Conservation (phyloP, 1,284 basidiomycete genomes). For the Leccinum subspadiceum region DNA sequence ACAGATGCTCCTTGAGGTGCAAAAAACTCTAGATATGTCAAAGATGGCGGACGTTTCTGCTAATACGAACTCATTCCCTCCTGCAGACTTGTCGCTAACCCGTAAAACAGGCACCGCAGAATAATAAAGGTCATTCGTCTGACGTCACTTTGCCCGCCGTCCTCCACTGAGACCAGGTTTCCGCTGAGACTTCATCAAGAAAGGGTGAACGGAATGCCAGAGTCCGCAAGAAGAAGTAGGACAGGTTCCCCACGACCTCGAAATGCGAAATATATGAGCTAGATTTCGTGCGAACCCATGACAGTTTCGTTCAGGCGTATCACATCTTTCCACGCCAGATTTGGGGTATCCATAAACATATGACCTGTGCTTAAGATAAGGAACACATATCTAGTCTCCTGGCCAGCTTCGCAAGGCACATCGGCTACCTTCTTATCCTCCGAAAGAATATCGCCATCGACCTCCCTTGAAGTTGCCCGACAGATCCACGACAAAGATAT, state of each 20-base stretch:
- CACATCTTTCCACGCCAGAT: background rate
- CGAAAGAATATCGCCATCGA: slow-evolving; percentile 39
- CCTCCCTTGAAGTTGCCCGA: slow-evolving; percentile 50
- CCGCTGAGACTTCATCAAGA: slow-evolving; percentile 15
- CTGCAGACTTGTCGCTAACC: slow-evolving; percentile 13
- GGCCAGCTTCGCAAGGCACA: background rate
- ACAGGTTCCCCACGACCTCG: slow-evolving; percentile 29
- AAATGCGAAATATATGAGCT: slow-evolving; percentile 20
- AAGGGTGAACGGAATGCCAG: slow-evolving; percentile 19
- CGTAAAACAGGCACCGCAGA: slow-evolving; percentile 27
- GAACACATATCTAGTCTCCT: background rate
- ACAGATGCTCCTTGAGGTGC: slow-evolving; percentile 15
- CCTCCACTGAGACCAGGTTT: slow-evolving; percentile 19
- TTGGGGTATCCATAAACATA: background rate
- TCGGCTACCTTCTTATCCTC: slow-evolving; percentile 13
- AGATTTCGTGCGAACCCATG: slow-evolving; percentile 7
- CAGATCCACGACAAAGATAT: slow-evolving; percentile 62
- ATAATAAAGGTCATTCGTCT: slow-evolving; percentile 16
- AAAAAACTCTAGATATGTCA: slow-evolving; percentile 20
- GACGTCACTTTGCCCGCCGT: slow-evolving; percentile 14
- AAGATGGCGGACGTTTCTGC: slow-evolving; percentile 29
- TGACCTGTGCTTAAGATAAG: background rate
- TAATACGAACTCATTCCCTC: slow-evolving; percentile 18
- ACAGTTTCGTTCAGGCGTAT: background rate
- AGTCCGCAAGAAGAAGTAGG: slow-evolving; percentile 27